Evolutionary conservation across 2,329 filamentous ascomycete genomes (phyloP).

Genomic region (Aspergillus viridinutans): DNA sequence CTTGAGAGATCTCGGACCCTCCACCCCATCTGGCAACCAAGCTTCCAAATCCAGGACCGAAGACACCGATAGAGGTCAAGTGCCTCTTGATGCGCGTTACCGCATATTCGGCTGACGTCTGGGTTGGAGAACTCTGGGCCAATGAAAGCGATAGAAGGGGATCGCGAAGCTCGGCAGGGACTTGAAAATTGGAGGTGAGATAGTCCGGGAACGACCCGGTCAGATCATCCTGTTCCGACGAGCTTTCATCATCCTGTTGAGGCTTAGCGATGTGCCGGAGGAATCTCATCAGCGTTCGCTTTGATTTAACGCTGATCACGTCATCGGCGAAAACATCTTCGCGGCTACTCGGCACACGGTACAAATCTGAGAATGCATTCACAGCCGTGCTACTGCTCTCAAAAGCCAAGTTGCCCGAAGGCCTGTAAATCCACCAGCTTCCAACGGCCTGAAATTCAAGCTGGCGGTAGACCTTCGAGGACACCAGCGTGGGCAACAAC

Average conservation of each 20-base stretch:
- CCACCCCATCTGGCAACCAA: constrained; percentile 93
- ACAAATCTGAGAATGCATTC: constrained; percentile 42
- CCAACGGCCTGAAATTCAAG: constrained; percentile 92
- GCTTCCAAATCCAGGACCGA: constrained; percentile 84
- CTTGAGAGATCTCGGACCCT: constrained; percentile 81
- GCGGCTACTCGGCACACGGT: constrained; percentile 77
- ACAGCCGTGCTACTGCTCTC: constrained; percentile 4
- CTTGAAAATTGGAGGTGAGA: constrained; percentile 54
- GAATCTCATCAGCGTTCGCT: constrained; percentile 88
- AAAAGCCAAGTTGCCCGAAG: constrained; percentile 16
- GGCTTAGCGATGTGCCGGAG: constrained; percentile 72
- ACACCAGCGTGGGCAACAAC: constrained; percentile 76
- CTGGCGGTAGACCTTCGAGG: constrained; percentile 81
- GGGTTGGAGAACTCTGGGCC: constrained; percentile 54
- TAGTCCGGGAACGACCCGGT: constrained; percentile 47
- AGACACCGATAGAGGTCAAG: constrained; percentile 77
- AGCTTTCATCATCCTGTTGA: constrained; percentile 50
- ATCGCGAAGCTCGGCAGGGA: constrained; percentile 64
- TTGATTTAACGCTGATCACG: constrained; percentile 71
- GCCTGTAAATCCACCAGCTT: constrained; percentile 74
- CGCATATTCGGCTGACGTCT: constrained; percentile 63
- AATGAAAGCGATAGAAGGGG: constrained; percentile 68
- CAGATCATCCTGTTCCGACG: constrained; percentile 54
- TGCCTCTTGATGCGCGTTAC: constrained; percentile 72
- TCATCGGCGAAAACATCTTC: constrained; percentile 86